A percentile compares a stretch with the other conserved stretches of the same genome.
Evolutionary conservation across 2,329 filamentous ascomycete genomes (phyloP).

Genomic region (Chaetomium globosum): DNA sequence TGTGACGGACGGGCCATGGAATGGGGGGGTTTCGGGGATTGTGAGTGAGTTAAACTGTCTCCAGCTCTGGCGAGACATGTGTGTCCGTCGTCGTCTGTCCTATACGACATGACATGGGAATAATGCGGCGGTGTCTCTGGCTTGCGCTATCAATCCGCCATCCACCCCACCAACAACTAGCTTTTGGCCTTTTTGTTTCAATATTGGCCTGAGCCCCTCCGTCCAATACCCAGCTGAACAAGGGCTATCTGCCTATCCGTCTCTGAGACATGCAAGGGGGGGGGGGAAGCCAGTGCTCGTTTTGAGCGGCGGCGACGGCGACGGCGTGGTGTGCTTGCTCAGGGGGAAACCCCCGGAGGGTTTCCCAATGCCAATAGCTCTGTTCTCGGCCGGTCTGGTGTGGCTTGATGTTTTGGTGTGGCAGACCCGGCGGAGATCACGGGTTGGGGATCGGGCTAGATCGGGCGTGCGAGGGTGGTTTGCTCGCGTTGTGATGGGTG

Average conservation of each 20-base stretch:
- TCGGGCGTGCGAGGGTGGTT: background rate
- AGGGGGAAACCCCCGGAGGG: background rate
- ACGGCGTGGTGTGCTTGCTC: conserved; percentile 9
- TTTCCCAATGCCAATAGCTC: conserved; percentile 10
- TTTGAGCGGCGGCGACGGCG: background rate
- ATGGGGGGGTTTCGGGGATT: too few species aligned
- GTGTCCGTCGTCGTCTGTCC: background rate
- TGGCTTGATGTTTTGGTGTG: conserved; percentile 7
- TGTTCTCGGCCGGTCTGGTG: background rate
- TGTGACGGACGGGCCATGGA: background rate
- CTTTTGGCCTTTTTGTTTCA: background rate
- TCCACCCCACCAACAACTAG: background rate
- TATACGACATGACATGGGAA: too few species aligned
- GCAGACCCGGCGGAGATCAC: conserved; percentile 8
- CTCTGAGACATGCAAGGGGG: conserved; percentile 20
- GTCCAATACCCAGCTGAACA: background rate
- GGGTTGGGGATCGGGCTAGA: background rate
- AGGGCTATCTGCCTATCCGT: background rate
- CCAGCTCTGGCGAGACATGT: background rate
- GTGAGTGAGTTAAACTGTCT: background rate
- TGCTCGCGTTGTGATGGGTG: background rate
- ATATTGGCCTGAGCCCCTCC: background rate
- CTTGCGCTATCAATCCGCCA: background rate
- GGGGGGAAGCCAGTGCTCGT: background rate
- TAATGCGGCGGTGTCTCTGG: background rate